Conservation (phyloP, 2,329 filamentous ascomycete species). For the Botryotinia globosa region DNA sequence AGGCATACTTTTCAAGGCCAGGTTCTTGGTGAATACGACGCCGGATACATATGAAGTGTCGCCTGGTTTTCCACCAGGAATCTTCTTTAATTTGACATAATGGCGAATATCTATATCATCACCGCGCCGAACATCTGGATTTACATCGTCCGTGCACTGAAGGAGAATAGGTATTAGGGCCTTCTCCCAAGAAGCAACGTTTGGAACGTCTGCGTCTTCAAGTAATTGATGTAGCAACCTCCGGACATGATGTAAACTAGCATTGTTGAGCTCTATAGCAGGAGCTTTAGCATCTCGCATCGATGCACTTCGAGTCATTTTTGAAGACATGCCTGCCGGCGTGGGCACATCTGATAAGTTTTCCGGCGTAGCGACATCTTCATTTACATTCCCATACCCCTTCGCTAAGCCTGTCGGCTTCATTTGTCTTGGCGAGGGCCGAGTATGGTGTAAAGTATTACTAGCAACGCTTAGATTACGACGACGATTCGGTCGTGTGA, state of each 20-base stretch:
- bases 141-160: conserved; percentile 88
- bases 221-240: conserved; percentile 81
- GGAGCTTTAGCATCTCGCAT: conserved; percentile 72
- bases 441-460: conserved; percentile 61
- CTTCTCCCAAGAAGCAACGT: conserved; percentile 78
- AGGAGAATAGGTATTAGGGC: conserved; percentile 87
- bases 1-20: conserved; percentile 95
- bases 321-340: conserved; percentile 39
- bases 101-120: conserved; percentile 97
- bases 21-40: conserved; percentile 94
- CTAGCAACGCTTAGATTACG: conserved; percentile 85
- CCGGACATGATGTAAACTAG: conserved; percentile 84
- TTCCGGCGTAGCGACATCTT: conserved; percentile 31
- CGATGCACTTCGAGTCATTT: conserved; percentile 74
- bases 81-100: conserved; percentile 96
- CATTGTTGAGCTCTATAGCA: conserved; percentile 79
- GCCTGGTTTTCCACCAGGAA: conserved; percentile 82
- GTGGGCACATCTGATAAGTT: conserved; percentile 27
- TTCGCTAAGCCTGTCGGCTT: conserved; percentile 38
- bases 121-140: conserved; percentile 83
- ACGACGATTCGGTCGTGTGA: conserved; percentile 62
- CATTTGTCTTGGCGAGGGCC: conserved; percentile 65
- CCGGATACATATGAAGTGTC: conserved; percentile 97
- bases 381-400: conserved; percentile 40
- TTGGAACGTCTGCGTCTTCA: conserved; percentile 70